Base-by-base conservation (phyloP, 306 rosid species). In the Lagenaria siceraria region DNA sequence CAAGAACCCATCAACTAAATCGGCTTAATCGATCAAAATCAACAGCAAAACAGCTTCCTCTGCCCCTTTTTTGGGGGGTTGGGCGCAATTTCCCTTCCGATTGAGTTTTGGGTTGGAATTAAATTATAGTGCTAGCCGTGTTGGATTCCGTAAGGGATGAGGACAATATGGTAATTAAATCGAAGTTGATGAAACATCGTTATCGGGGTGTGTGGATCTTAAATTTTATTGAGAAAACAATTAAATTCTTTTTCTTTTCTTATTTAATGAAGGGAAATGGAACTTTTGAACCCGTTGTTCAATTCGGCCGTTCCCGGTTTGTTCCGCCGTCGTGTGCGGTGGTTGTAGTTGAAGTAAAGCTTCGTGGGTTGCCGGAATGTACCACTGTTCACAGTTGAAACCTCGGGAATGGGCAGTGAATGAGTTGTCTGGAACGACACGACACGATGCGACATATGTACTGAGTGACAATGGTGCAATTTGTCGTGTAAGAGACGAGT, bases 1-100 rank as follows among this genome's bases (percentile, higher is more conserved):
- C 82, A 79, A 79, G 82, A 79, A 71, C 82, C 82, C 82, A 79
- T 79, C 54, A 29, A 61, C 49, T 35, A 35, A 18, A 17, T 63
- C 71, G 71, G 71, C 75, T 42, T 12, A 12, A 69, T 70, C 56
- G 40, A 46, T 48, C 58, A 29, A 71, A 49, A 70, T 25, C 71
- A 36, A 65, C 51, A 10, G 15, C 29, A 25, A 71, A 68, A 43
- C 19, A 4, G 51, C 73, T 36, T 36, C 43, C 53, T 21, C 27
- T 40, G 40, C 36, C 33, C 58, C 58, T 48, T 48, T 24, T 24
- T 10, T 13, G 40, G 76, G 53, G 54, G 31, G 31, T 43, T 6
- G 19, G 40, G 55, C 53, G 58, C 40, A 71, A 27, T 25, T 29
- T 46, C 59, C 58, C n/a, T 68, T 6, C 52, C 55, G 55, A 69